phyloP scores from a whole-genome alignment of 371 early-diverging fungal genomes.

The Quaeritorhiza haematococci region DNA sequence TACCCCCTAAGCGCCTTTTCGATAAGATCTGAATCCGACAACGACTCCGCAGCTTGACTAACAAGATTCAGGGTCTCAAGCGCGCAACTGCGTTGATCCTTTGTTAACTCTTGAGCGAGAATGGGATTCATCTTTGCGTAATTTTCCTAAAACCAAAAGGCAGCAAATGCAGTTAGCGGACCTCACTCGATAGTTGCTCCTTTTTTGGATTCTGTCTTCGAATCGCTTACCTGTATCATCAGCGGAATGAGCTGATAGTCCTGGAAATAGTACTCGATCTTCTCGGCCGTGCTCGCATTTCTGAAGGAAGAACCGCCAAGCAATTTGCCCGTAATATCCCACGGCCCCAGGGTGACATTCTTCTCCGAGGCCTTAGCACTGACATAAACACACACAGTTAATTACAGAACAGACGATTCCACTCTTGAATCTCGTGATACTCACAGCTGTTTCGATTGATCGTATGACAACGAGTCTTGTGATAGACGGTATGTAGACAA shows the following conservation, averaged over 20 bases:
- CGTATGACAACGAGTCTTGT: constrained; percentile 64
- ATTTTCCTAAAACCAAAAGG: constrained; percentile 45
- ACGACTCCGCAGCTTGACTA: constrained; percentile 87
- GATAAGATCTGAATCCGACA: constrained; percentile 83
- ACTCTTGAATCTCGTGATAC: constrained; percentile 11
- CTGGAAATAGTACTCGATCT: constrained; percentile 89
- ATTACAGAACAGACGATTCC: background rate
- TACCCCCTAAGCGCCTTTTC: constrained; percentile 78
- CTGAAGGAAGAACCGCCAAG: constrained; percentile 53
- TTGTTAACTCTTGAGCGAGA: constrained; percentile 20
- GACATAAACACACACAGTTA: background rate
- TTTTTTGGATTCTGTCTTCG: constrained; percentile 12
- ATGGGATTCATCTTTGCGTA: constrained; percentile 38
- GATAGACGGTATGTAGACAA: constrained; percentile 81
- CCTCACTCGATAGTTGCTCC: too few relatives aligned
- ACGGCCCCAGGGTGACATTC: constrained; percentile 69
- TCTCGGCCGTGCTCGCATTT: constrained; percentile 60
- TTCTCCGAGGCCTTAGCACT: constrained; percentile 52
- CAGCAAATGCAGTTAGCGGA: too few relatives aligned
- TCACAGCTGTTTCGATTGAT: constrained; percentile 73
- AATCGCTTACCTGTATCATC: constrained; percentile 81
- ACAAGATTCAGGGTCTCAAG: constrained; percentile 27
- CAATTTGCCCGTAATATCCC: constrained; percentile 77
- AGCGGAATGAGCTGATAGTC: constrained; percentile 88
- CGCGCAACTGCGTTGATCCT: constrained; percentile 15